Evolutionary conservation across 2,329 filamentous ascomycete genomes (phyloP).

Genomic region (Colletotrichum sp.): DNA sequence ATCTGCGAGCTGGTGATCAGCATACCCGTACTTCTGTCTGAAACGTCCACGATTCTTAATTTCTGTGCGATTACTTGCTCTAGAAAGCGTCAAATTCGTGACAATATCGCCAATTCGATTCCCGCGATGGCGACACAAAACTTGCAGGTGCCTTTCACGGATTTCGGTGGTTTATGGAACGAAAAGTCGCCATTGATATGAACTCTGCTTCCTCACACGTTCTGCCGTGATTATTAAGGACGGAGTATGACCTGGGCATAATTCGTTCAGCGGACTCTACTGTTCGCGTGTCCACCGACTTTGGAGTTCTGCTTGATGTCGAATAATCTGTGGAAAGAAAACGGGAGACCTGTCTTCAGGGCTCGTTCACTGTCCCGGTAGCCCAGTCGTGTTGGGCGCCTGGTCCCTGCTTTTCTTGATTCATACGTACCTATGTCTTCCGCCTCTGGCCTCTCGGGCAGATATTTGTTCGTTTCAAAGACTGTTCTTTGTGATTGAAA

Average conservation of each 20-base stretch:
- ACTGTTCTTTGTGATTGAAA: background rate
- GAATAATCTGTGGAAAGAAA: background rate
- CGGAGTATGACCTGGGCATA: rapidly evolving
- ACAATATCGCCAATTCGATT: rapidly evolving
- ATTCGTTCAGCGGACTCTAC: background rate
- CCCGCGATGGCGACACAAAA: rapidly evolving
- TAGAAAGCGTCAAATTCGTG: background rate
- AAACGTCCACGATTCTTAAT: background rate
- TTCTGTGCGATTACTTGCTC: background rate
- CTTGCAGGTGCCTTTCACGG: background rate
- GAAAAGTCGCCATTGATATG: background rate
- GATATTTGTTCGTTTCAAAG: background rate
- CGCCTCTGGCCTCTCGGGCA: background rate
- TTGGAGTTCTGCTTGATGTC: background rate
- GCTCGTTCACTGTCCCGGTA: rapidly evolving
- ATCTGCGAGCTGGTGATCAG: background rate
- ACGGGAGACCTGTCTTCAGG: background rate
- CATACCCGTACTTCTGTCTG: rapidly evolving
- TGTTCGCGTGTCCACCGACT: background rate
- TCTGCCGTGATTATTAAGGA: background rate
- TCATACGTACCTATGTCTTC: background rate
- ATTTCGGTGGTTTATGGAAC: rapidly evolving
- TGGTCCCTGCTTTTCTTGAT: rapidly evolving
- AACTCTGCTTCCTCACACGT: background rate
- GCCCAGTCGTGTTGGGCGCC: rapidly evolving